Evolutionary conservation across 2,329 filamentous ascomycete genomes (phyloP), one percentile per base, ranked within the genome.

Genomic region (Pseudocercospora musae): DNA sequence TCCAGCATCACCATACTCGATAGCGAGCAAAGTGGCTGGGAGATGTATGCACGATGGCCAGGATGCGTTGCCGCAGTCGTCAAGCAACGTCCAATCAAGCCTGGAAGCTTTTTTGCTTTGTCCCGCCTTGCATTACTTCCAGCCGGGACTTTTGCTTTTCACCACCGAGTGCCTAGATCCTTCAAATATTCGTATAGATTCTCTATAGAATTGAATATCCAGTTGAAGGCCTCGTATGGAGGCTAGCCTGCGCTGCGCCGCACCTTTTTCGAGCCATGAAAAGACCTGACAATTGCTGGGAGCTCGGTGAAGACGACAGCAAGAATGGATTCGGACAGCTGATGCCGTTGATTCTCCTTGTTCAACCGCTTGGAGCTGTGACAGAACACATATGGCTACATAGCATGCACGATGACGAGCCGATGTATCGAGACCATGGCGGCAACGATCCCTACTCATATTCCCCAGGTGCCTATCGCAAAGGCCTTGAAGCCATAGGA

Each of bases 321-420:
- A 54, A 65, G 21, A 42, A 52, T 31, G 63, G 59, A 1, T 72
- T 72, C 46, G 69, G 70, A 5, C 70, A 72, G 60, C 56, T 72
- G 20, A 61, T 70, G 11, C 68, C 69, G n/a, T 46, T 72, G 7
- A 64, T 71, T 1, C 59, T 72, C 13, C 54, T 71, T 10, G 59
- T 70, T 1, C 68, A 71, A 29, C 70, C 70, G 2, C 61, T 72
- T 7, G 69, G 68, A 13, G 65, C 64, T 15, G 40, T 68, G 1
- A 58, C 61, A 20, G 68, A 69, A 40, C 60, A 68, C 31, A 49
- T 69, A 3, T 62, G 63, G 54, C 46, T 66, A 1, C 37, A 52
- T 15, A 29, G 54, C 6, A n/a, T 48, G 15, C 37, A 54, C 18
- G 25, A 53, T 25, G 63, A 66, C 37, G 63, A 63, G 27, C 49